These are phyloP conservation scores for Draba incana DNA, from an alignment of 345 rosid species.

Conservation along the genomic window DNA sequence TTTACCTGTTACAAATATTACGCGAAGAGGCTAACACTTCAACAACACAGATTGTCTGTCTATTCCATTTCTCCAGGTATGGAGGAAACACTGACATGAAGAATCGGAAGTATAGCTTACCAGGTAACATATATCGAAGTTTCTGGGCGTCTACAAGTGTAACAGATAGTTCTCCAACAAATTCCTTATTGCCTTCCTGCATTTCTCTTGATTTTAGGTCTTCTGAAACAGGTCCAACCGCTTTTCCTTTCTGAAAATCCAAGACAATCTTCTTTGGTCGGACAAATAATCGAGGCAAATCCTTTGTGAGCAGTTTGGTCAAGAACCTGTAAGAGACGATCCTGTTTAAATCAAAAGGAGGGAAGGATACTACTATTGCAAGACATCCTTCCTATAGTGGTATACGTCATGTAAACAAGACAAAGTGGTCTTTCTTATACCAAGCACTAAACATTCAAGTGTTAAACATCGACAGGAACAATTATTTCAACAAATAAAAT, in stretches of 20 bases:
- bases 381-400: not conserved
- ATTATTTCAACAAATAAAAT: not conserved
- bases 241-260: conserved; percentile 84
- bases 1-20: conserved; percentile 58
- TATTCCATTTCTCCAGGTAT: not conserved
- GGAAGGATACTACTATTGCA: not conserved
- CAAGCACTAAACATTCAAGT: not conserved
- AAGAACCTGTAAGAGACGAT: conserved; percentile 61
- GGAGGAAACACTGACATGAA: conserved; percentile 2
- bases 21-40: not conserved
- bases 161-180: conserved; percentile 82
- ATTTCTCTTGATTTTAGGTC: conserved; percentile 66
- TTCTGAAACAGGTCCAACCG: conserved; percentile 73
- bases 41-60: not conserved
- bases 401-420: conserved; percentile 6
- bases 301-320: conserved; percentile 79
- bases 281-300: conserved; percentile 82
- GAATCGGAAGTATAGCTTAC: conserved; percentile 42
- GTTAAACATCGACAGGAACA: not conserved
- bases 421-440: not conserved
- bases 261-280: conserved; percentile 92
- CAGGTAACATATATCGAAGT: conserved; percentile 65
- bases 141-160: conserved; percentile 90
- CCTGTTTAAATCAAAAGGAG: not conserved
- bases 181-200: conserved; percentile 79